Percentiles rank a stretch among this genome's conserved stretches.
Evolutionary conservation across 345 rosid genomes (phyloP).

Genomic region (Camelina hispida): DNA sequence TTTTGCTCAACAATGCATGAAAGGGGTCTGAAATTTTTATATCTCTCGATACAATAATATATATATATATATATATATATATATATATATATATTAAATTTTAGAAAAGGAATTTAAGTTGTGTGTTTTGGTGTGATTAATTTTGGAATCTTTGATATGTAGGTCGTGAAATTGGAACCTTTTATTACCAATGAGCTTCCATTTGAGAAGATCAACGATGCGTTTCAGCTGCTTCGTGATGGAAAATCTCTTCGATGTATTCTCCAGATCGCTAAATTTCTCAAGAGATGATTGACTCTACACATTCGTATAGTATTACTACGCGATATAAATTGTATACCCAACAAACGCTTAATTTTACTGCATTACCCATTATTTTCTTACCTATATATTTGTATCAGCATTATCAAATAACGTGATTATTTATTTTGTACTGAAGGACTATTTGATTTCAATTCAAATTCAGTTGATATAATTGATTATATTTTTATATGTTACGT

Average conservation of each 20-base stretch:
- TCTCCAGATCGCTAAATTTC: constrained; percentile 37
- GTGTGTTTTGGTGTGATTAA: background rate
- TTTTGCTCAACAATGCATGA: constrained; percentile 41
- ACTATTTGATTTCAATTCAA: background rate
- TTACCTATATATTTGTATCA: background rate
- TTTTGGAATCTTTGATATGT: background rate
- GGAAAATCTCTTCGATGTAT: constrained; percentile 46
- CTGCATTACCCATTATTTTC: background rate
- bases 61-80: background rate
- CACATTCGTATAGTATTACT: background rate
- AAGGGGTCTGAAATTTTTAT: constrained; percentile 30
- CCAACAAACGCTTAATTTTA: background rate
- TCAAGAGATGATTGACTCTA: constrained; percentile 36
- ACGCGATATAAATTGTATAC: background rate
- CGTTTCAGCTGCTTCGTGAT: constrained; percentile 44
- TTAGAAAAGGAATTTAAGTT: background rate
- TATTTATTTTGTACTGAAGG: constrained; percentile 1
- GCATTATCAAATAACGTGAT: constrained; percentile 7
- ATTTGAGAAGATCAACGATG: constrained; percentile 43
- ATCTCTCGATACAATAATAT: background rate
- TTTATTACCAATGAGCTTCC: constrained; percentile 44
- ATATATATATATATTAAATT: background rate
- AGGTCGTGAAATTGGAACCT: constrained; percentile 44
- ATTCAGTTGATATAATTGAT: background rate
- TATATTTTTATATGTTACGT: too few species aligned